phyloP scores from a whole-genome alignment of 1,284 basidiomycete species.

The Mrakiaceae sp. region DNA sequence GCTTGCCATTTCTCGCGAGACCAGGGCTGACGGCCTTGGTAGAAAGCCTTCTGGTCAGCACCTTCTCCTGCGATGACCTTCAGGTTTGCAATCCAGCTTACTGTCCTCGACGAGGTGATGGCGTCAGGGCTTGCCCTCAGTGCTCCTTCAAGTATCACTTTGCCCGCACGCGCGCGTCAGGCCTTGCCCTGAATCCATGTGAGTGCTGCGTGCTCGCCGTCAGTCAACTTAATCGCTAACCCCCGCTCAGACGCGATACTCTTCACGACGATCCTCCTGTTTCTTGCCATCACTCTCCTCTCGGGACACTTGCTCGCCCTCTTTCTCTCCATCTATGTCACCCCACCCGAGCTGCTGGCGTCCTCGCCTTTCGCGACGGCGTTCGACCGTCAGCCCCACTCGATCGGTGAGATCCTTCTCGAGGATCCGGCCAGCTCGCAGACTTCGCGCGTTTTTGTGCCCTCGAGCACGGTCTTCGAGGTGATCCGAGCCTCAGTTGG shows the following conservation, averaged over 20 bases:
- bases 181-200: slow-evolving; percentile 10
- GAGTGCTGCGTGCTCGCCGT: neutral
- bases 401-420: slow-evolving; percentile 7
- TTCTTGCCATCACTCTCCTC: slow-evolving; percentile 6
- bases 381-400: neutral
- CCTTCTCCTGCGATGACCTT: neutral
- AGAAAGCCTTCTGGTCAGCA: neutral
- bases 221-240: neutral
- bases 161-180: slow-evolving; percentile 6
- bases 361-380: neutral
- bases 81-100: neutral
- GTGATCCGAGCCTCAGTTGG: slow-evolving; percentile 5
- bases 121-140: slow-evolving; percentile 3
- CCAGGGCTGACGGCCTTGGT: neutral
- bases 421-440: neutral
- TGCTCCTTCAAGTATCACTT: slow-evolving; percentile 11
- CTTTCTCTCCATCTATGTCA: neutral
- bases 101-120: neutral
- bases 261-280: neutral
- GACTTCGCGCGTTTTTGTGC: neutral
- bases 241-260: neutral
- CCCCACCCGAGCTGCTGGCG: neutral
- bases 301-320: slow-evolving; percentile 11
- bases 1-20: neutral
- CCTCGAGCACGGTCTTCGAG: slow-evolving; percentile 2